Evolutionary conservation across 2,329 filamentous ascomycete species (phyloP).

Genomic region (Aspergillus pseudonomiae): DNA sequence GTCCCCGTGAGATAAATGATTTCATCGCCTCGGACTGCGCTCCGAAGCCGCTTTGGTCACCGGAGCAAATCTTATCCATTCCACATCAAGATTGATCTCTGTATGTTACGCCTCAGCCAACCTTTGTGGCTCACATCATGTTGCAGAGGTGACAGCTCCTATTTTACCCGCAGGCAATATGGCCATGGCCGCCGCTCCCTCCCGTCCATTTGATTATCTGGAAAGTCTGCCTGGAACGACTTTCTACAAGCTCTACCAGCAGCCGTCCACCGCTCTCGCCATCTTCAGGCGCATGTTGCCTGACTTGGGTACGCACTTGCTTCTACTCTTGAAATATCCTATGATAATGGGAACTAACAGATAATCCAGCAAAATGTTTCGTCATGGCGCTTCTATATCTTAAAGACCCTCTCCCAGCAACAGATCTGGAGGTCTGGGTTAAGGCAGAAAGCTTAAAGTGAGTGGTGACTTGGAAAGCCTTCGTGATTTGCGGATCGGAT

Average conservation of each 20-base stretch:
- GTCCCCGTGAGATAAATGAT: conserved; percentile 21
- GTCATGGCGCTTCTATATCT: conserved; percentile 96
- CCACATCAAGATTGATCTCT: conserved; percentile 13
- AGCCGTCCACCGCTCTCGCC: conserved; percentile 91
- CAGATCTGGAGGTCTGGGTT: conserved; percentile 84
- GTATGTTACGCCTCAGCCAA: conserved; percentile 4
- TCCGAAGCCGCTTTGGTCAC: conserved; percentile 31
- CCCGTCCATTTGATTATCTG: conserved; percentile 80
- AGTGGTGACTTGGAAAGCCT: conserved; percentile 16
- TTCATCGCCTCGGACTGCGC: conserved; percentile 30
- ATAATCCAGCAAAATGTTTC: conserved; percentile 76
- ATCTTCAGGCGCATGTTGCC: conserved; percentile 98
- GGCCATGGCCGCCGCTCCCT: conserved; percentile 61
- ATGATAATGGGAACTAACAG: conserved; percentile 2
- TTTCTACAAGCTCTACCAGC: conserved; percentile 89
- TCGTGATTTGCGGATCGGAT: conserved; percentile 1
- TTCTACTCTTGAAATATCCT: conserved; percentile 5
- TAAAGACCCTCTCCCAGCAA: conserved; percentile 74
- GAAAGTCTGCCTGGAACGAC: conserved; percentile 88
- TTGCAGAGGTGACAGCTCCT: conserved; percentile 28
- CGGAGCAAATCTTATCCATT: conserved; percentile 24
- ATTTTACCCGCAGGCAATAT: conserved; percentile 42
- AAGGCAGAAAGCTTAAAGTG: conserved; percentile 66
- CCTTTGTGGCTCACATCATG: conserved; percentile 26
- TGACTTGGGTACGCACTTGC: conserved; percentile 68